These are phyloP conservation scores for Annulohypoxylon bovei DNA, from an alignment of 495 filamentous ascomycete genomes.

Conservation along the genomic window DNA sequence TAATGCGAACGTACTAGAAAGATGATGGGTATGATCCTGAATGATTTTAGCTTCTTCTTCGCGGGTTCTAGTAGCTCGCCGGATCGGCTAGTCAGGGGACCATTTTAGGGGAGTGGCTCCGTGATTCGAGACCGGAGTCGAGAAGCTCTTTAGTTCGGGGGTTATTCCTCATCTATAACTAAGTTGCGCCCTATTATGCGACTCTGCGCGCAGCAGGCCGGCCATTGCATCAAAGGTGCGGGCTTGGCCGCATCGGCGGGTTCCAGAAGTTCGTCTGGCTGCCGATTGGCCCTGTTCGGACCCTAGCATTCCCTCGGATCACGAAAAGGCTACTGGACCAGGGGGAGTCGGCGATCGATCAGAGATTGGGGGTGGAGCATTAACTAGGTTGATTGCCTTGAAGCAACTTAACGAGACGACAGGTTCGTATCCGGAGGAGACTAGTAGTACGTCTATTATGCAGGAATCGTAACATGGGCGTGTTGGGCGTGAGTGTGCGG, in stretches of 20 bases:
- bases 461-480: conserved; percentile 23
- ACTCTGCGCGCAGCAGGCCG: conserved; percentile 32
- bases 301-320: conserved; percentile 25
- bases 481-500: conserved; percentile 1
- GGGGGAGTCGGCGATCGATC: conserved; percentile 39
- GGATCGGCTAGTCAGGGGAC: conserved; percentile 38
- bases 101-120: conserved; percentile 32
- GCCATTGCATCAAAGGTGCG: conserved; percentile 34
- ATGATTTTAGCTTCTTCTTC: conserved; percentile 41
- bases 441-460: conserved; percentile 1
- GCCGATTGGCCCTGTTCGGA: conserved; percentile 36
- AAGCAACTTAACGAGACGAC: conserved; percentile 29
- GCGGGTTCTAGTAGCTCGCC: conserved; percentile 39
- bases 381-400: conserved; percentile 5
- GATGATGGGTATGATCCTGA: conserved; percentile 11
- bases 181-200: conserved; percentile 31
- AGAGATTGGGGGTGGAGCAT: conserved; percentile 28
- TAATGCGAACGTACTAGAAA: conserved; percentile 27
- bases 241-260: conserved; percentile 45
- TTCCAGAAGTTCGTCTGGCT: conserved; percentile 39
- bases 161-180: conserved; percentile 40
- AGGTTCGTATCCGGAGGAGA: conserved; percentile 29
- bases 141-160: conserved; percentile 24
- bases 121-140: conserved; percentile 31
- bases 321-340: conserved; percentile 34